A percentile compares a stretch with the other conserved stretches of the same genome.
Evolutionary conservation across 2,329 filamentous ascomycete species (phyloP).

Genomic region (Ceratocystis huliohia): DNA sequence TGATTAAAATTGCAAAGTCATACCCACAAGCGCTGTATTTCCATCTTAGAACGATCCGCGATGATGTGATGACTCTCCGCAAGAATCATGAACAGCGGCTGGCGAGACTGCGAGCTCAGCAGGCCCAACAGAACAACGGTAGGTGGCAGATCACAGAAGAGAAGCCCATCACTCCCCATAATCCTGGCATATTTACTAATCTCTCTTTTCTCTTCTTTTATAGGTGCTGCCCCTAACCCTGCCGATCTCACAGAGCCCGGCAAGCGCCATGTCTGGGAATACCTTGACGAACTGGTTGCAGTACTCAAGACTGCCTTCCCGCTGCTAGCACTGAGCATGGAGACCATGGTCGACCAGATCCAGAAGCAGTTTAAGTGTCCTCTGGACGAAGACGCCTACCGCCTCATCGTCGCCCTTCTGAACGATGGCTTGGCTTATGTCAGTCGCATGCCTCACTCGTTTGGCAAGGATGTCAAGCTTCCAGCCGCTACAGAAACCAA

Average conservation of each 20-base stretch:
- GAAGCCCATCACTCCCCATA: no score
- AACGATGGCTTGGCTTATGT: constrained; percentile 94
- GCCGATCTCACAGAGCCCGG: constrained; percentile 24
- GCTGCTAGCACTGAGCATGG: constrained; percentile 90
- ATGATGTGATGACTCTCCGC: constrained; percentile 58
- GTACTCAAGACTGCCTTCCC: constrained; percentile 95
- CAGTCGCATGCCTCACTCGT: constrained; percentile 71
- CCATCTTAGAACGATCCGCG: constrained; percentile 79
- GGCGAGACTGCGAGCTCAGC: constrained; percentile 23
- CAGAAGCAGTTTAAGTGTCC: constrained; percentile 99
- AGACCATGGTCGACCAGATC: constrained; percentile 98
- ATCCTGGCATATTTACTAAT: not conserved
- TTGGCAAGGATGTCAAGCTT: constrained; percentile 82
- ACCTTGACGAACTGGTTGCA: constrained; percentile 89
- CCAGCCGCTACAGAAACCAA: constrained; percentile 86
- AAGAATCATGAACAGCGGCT: constrained; percentile 22
- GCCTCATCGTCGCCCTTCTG: constrained; percentile 89
- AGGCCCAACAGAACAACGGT: constrained; percentile 15
- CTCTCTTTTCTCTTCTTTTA: not conserved
- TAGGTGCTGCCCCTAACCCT: not conserved
- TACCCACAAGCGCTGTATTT: constrained; percentile 96
- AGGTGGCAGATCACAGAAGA: not conserved
- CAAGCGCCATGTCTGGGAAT: constrained; percentile 85
- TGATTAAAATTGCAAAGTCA: constrained; percentile 86
- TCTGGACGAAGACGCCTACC: constrained; percentile 93